phyloP scores from a whole-genome alignment of 257 asterid genomes.

The Solanum corneliomulleri region DNA sequence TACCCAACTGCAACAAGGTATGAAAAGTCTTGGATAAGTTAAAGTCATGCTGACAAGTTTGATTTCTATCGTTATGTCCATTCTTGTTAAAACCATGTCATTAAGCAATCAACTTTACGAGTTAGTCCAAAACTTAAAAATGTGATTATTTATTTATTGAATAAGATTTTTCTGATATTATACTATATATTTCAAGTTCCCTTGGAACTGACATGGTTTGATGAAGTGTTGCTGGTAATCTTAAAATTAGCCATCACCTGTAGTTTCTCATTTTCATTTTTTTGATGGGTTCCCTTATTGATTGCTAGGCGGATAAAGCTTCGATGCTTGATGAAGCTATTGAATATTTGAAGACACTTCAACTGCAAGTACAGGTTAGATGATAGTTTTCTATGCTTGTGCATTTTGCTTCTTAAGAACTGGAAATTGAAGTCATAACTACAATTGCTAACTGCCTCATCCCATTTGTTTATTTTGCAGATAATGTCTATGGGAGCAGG shows the following conservation, averaged over 20 bases:
- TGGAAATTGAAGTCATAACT: not conserved
- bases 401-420: not conserved
- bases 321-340: constrained; percentile 99
- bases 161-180: not conserved
- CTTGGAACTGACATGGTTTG: not conserved
- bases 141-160: not conserved
- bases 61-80: not conserved
- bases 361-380: constrained; percentile 89
- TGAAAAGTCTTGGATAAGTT: not conserved
- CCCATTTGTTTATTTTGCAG: constrained; percentile 26
- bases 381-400: constrained; percentile 5
- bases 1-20: constrained; percentile 99
- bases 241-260: not conserved
- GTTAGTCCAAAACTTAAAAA: not conserved
- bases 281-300: not conserved
- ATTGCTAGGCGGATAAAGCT: constrained; percentile 85
- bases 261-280: constrained; percentile 1
- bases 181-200: not conserved
- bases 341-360: constrained; percentile 91
- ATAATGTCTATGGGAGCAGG: constrained; percentile 96
- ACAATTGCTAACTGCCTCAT: not conserved
- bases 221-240: not conserved
- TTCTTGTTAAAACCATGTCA: not conserved
- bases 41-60: not conserved
- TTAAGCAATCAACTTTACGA: not conserved